A percentile compares a stretch with the other conserved stretches of the same genome.
Conservation (phyloP, 2,329 filamentous ascomycete species). For the Paecilomyces sp. region DNA sequence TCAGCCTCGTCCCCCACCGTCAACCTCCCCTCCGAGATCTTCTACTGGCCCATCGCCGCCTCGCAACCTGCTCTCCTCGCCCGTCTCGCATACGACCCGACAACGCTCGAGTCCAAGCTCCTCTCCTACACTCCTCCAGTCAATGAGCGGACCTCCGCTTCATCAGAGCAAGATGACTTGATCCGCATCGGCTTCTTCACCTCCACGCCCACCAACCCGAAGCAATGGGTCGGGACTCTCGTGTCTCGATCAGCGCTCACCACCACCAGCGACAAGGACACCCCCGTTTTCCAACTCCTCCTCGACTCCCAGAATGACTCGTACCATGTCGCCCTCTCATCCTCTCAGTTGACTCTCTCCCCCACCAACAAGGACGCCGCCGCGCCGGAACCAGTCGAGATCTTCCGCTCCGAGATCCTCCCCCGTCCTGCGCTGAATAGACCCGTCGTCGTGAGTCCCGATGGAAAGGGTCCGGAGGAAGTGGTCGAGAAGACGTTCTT, state of each 20-base stretch:
- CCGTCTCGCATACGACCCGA: constrained; percentile 34
- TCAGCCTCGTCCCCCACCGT: constrained; percentile 8
- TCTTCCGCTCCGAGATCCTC: constrained; percentile 24
- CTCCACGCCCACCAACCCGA: constrained; percentile 19
- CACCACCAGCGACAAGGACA: constrained; percentile 12
- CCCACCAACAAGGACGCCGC: background rate
- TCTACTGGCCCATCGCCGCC: constrained; percentile 29
- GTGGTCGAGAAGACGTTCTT: constrained; percentile 37
- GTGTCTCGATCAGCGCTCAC: constrained; percentile 28
- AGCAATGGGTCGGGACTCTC: constrained; percentile 35
- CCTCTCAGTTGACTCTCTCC: constrained; percentile 10
- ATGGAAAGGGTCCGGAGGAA: constrained; percentile 31
- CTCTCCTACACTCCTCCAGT: constrained; percentile 32
- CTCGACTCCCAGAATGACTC: constrained; percentile 28
- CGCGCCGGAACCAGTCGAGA: constrained; percentile 20
- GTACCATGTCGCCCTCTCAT: constrained; percentile 32
- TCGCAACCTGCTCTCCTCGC: constrained; percentile 30
- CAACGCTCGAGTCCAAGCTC: constrained; percentile 26
- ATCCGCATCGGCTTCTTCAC: constrained; percentile 48
- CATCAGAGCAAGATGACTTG: constrained; percentile 37
- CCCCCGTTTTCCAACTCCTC: constrained; percentile 33
- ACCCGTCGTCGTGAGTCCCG: constrained; percentile 30
- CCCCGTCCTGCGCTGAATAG: constrained; percentile 33
- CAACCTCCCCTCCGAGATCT: constrained; percentile 23
- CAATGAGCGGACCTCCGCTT: constrained; percentile 3